Evolutionary conservation across 2,329 filamentous ascomycete species (phyloP).

Genomic region (Aquanectria penicillioides): DNA sequence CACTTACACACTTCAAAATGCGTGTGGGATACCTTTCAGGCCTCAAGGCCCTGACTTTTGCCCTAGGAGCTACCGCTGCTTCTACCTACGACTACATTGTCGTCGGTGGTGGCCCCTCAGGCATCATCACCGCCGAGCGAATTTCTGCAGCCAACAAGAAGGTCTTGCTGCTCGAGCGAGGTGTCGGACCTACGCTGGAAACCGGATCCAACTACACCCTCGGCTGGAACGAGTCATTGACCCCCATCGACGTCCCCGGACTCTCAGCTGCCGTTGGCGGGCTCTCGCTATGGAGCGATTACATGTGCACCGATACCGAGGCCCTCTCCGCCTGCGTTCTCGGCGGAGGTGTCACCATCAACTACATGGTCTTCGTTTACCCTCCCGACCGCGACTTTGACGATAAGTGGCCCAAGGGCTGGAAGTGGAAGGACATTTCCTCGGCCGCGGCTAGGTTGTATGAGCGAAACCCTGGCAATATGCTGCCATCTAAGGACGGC

Average conservation of each 20-base stretch:
- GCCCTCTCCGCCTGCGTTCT: constrained; percentile 68
- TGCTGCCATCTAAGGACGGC: constrained; percentile 71
- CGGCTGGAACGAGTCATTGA: constrained; percentile 69
- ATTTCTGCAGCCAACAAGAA: constrained; percentile 71
- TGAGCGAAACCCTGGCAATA: constrained; percentile 59
- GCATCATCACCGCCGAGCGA: constrained; percentile 44
- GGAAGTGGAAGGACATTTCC: constrained; percentile 68
- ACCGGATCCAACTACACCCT: constrained; percentile 71
- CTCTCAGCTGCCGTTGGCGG: constrained; percentile 66
- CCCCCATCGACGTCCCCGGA: constrained; percentile 76
- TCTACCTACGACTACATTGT: constrained; percentile 40
- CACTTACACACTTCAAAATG: too few relatives aligned
- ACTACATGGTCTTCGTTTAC: constrained; percentile 75
- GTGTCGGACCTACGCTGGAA: constrained; percentile 67
- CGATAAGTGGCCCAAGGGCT: constrained; percentile 75
- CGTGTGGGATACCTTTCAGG: constrained; percentile 1
- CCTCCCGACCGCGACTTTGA: constrained; percentile 74
- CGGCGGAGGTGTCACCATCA: constrained; percentile 73
- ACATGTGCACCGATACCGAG: constrained; percentile 35
- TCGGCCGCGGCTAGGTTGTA: constrained; percentile 70
- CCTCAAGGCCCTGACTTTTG: constrained; percentile 13
- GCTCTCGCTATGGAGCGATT: constrained; percentile 68
- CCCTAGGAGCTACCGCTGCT: not conserved
- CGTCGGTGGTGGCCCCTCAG: constrained; percentile 36
- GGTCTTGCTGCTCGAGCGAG: constrained; percentile 70